Base-by-base conservation (phyloP, 441 rosid species). In the California macrophylla region DNA sequence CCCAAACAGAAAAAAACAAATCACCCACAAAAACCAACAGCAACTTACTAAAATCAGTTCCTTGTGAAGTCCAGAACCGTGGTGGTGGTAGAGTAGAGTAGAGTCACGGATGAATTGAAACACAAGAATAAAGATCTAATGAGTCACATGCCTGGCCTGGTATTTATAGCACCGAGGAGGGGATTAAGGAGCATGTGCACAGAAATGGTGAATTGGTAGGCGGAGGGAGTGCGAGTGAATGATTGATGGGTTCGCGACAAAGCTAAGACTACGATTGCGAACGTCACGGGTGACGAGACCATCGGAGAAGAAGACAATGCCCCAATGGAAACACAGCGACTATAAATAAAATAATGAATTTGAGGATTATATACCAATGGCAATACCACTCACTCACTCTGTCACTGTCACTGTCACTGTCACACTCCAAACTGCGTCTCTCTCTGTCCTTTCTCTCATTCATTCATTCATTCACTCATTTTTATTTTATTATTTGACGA, bases 281-380 rank as follows among this genome's bases (percentile, higher is more conserved):
- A 12, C 64, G 64, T 58, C 64, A 58, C 30, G 28, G 64, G n/a
- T 58, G 29, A 58, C 64, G 64, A 58, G 30, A 58, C 24, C 64
- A 23, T n/a, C 64, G 62, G 26, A 21, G 62, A 54, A 54, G 25
- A 1, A 54, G 62, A 21, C 62, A 54, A 54, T 45, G 2, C 32
- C 32, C 32, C 32, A 29, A 29, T 29, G 4, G 32, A 4, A 1
- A 29, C 32, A 29, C 32, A n/a, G n/a, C n/a, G n/a, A n/a, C n/a
- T n/a, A n/a, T n/a, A n/a, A n/a, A n/a, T n/a, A n/a, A n/a, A n/a
- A n/a, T n/a, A n/a, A n/a, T n/a, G n/a, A n/a, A n/a, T n/a, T n/a
- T n/a, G n/a, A n/a, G n/a, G n/a, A n/a, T n/a, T n/a, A n/a, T n/a
- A n/a, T n/a, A n/a, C n/a, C n/a, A n/a, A n/a, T n/a, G n/a, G n/a